phyloP scores from a whole-genome alignment of 2,329 filamentous ascomycete genomes.

The Cladosporium colombiae region DNA sequence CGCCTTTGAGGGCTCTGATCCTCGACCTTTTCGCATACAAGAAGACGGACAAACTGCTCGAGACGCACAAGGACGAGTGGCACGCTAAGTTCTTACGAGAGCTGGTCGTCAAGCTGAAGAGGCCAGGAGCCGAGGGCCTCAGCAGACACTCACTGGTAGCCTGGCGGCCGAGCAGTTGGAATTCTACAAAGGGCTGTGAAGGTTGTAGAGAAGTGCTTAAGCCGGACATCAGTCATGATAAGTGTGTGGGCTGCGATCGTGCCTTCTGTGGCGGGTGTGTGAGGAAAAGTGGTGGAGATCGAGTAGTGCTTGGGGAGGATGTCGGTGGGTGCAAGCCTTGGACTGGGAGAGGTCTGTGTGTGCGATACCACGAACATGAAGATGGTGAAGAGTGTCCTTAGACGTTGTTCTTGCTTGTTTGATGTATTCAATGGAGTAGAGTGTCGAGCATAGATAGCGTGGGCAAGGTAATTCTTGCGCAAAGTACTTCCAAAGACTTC shows the following conservation, averaged over 20 bases:
- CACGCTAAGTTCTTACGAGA: conserved; percentile 51
- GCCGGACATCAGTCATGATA: conserved; percentile 40
- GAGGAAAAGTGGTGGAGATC: conserved; percentile 33
- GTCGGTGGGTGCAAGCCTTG: conserved; percentile 43
- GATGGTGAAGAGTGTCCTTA: conserved; percentile 29
- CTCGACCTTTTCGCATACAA: conserved; percentile 56
- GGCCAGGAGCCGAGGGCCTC: conserved; percentile 46
- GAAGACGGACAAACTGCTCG: conserved; percentile 52
- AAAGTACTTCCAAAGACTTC: neutral
- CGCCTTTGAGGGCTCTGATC: conserved; percentile 44
- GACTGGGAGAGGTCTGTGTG: conserved; percentile 38
- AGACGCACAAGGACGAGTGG: conserved; percentile 50
- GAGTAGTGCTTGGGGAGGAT: conserved; percentile 34
- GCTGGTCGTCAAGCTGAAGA: conserved; percentile 48
- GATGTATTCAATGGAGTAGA: neutral
- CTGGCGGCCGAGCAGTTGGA: conserved; percentile 42
- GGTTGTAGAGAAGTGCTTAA: conserved; percentile 42
- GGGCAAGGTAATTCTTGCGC: neutral
- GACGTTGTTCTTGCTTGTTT: neutral
- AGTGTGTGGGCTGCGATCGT: conserved; percentile 45
- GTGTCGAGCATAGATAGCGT: neutral
- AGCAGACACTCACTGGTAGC: conserved; percentile 44
- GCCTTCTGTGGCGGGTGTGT: conserved; percentile 46
- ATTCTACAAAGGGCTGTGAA: conserved; percentile 40
- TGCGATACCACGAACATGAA: conserved; percentile 41